phyloP scores from a whole-genome alignment of 2,329 filamentous ascomycete species.

The Fusarium armeniacum region DNA sequence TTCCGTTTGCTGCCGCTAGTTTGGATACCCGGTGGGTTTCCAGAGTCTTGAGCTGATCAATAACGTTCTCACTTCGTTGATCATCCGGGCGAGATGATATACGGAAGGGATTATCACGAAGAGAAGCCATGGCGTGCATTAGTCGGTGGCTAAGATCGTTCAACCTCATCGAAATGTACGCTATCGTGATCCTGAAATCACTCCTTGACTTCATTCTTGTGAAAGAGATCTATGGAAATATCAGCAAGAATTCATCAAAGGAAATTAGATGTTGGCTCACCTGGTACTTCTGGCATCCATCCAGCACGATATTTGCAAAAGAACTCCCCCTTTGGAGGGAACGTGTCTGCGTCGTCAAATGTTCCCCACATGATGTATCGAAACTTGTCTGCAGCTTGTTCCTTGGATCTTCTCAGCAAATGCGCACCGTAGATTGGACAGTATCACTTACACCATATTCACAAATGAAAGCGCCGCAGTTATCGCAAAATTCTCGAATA shows the following conservation, averaged over 20 bases:
- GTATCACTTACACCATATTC: constrained; percentile 27
- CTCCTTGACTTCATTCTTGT: constrained; percentile 32
- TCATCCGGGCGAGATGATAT: too few species aligned
- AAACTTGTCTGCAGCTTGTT: constrained; percentile 61
- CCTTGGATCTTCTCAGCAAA: constrained; percentile 33
- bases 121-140: too few species aligned
- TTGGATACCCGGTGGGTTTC: too few species aligned
- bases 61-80: too few species aligned
- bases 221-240: constrained; percentile 9
- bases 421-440: fast-evolving
- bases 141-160: too few species aligned
- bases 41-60: too few species aligned
- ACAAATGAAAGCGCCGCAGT: constrained; percentile 37
- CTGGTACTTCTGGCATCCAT: constrained; percentile 57
- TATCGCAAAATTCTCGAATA: constrained; percentile 34
- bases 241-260: too few species aligned
- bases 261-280: neutral
- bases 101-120: too few species aligned
- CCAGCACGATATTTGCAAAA: constrained; percentile 62
- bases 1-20: too few species aligned
- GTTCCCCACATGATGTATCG: constrained; percentile 63
- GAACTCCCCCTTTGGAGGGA: constrained; percentile 69
- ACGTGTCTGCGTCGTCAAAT: constrained; percentile 62
- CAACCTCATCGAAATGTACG: too few species aligned
- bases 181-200: neutral